These are phyloP conservation scores for Rhizopogon vesiculosus DNA, from an alignment of 768 basidiomycete species.

Conservation along the genomic window DNA sequence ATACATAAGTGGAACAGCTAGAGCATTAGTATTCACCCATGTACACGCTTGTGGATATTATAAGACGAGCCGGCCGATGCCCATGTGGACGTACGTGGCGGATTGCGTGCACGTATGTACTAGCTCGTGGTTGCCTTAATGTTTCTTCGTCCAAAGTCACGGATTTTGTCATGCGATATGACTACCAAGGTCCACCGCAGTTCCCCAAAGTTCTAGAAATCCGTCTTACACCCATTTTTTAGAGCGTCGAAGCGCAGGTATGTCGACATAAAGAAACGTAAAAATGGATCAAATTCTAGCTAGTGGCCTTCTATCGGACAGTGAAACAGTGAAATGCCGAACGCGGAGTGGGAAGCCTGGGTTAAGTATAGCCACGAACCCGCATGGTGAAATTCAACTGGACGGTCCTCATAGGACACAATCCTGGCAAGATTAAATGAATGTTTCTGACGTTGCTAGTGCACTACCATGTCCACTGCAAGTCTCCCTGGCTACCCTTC, in stretches of 20 bases:
- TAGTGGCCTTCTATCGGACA: no score
- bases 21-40: not conserved
- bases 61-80: not conserved
- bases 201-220: no score
- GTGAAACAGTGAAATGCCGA: slow-evolving; percentile 3
- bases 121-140: not conserved
- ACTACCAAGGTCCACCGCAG: no score
- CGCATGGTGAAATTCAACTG: slow-evolving; percentile 19
- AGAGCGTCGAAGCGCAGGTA: no score
- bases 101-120: no score
- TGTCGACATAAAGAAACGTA: no score
- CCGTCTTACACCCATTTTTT: no score
- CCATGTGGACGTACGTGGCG: not conserved
- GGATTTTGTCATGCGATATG: no score
- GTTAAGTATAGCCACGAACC: slow-evolving; percentile 28
- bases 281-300: no score
- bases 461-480: slow-evolving; percentile 46
- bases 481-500: slow-evolving; percentile 47
- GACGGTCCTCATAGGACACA: slow-evolving; percentile 5
- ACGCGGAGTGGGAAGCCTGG: slow-evolving; percentile 29
- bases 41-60: not conserved
- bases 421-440: not conserved
- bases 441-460: slow-evolving; percentile 10
- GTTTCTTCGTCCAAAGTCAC: not conserved
- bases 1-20: not conserved